Percentiles rank a stretch among this genome's conserved stretches.
Conservation (phyloP, 352 stramenopile genomes). For the Pythium rhizo-oryzae region DNA sequence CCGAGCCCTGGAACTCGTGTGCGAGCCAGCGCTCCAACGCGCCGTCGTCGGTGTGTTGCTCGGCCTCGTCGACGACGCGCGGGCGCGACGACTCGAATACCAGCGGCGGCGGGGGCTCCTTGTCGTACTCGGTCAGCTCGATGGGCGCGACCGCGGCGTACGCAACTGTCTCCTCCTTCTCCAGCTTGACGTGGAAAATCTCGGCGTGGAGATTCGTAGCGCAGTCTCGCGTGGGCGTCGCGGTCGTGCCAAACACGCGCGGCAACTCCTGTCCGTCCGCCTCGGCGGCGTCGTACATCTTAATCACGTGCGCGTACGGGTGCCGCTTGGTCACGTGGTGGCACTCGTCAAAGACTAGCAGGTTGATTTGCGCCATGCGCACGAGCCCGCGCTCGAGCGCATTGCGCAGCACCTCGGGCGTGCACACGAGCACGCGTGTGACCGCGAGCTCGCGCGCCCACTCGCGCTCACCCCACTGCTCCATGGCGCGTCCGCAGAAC, state of each 20-base stretch:
- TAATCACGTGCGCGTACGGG: constrained; percentile 88
- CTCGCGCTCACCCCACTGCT: constrained; percentile 65
- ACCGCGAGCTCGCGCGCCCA: constrained; percentile 60
- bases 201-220: constrained; percentile 67
- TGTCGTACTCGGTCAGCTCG: constrained; percentile 56
- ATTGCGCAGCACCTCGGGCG: constrained; percentile 85
- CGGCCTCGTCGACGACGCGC: not conserved
- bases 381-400: constrained; percentile 87
- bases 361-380: constrained; percentile 68
- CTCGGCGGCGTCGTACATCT: constrained; percentile 59
- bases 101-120: constrained; percentile 19
- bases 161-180: constrained; percentile 46
- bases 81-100: not conserved
- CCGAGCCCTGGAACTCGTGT: not conserved
- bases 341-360: constrained; percentile 93
- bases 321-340: constrained; percentile 90
- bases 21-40: constrained; percentile 29
- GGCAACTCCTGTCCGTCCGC: constrained; percentile 34
- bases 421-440: constrained; percentile 84
- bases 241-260: constrained; percentile 87
- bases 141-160: constrained; percentile 77
- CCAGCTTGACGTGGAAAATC: constrained; percentile 71
- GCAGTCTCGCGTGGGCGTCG: constrained; percentile 57
- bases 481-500: constrained; percentile 50
- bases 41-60: constrained; percentile 15